Evolutionary conservation across 306 rosid species (phyloP).

Genomic region (Cucumis hystrix): DNA sequence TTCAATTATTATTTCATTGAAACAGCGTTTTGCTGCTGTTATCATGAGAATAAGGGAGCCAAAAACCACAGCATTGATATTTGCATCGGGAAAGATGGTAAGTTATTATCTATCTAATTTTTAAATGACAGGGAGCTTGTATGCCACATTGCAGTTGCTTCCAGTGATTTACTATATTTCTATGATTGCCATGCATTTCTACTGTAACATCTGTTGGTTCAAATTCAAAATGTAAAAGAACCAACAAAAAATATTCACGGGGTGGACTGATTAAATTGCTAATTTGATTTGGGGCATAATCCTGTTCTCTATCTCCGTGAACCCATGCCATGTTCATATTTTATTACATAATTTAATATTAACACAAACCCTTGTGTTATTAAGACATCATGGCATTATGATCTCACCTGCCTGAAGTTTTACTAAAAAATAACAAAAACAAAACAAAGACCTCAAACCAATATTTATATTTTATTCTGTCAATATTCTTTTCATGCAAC

Average conservation of each 20-base stretch:
- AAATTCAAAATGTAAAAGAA: background rate
- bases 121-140: background rate
- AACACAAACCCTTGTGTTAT: background rate
- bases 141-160: background rate
- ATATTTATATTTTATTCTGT: background rate
- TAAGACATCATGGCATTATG: background rate
- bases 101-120: slow-evolving; percentile 1
- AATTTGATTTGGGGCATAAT: background rate
- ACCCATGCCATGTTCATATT: background rate
- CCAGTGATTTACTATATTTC: background rate
- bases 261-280: background rate
- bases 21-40: slow-evolving; percentile 95
- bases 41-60: slow-evolving; percentile 99
- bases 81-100: slow-evolving; percentile 98
- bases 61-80: slow-evolving; percentile 83
- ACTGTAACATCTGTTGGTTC: background rate
- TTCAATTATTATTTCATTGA: background rate
- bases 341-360: background rate
- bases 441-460: background rate
- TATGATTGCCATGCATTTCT: background rate
- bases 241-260: background rate
- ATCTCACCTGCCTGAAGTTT: background rate
- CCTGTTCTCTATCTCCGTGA: background rate
- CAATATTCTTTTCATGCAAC: background rate
- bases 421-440: background rate